Percentiles rank a stretch among this genome's conserved stretches.
Evolutionary conservation across 352 stramenopile genomes (phyloP).

Genomic region (Blastocystis sp.): DNA sequence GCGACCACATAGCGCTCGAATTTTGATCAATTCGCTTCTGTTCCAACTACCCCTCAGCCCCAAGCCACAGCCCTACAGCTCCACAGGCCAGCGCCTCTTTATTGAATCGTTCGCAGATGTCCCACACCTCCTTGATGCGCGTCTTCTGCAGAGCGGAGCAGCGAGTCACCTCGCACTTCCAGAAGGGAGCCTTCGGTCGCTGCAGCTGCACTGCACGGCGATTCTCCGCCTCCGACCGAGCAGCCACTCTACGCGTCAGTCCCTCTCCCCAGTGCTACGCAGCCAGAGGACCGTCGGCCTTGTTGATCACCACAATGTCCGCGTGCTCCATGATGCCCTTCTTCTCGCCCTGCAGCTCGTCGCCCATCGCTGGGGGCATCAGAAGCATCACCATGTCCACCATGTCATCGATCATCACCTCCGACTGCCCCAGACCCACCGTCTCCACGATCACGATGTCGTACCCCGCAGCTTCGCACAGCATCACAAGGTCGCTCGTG

Average conservation of each 20-base stretch:
- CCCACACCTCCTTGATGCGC: constrained; percentile 64
- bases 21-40: constrained; percentile 62
- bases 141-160: constrained; percentile 64
- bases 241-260: constrained; percentile 63
- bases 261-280: neutral
- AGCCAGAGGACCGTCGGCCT: constrained; percentile 83
- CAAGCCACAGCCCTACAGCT: constrained; percentile 3
- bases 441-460: constrained; percentile 92
- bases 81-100: constrained; percentile 59
- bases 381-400: constrained; percentile 92
- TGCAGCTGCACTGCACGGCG: constrained; percentile 75
- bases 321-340: constrained; percentile 96
- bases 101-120: constrained; percentile 63
- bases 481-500: constrained; percentile 83
- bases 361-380: constrained; percentile 85
- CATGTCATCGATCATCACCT: constrained; percentile 89
- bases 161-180: constrained; percentile 69
- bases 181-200: constrained; percentile 75
- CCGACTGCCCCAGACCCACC: constrained; percentile 90
- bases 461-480: constrained; percentile 85
- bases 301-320: constrained; percentile 93
- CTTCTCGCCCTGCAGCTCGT: constrained; percentile 93
- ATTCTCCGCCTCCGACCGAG: constrained; percentile 63
- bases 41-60: constrained; percentile 30
- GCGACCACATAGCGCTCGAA: constrained; percentile 64